Percentiles rank a stretch among this genome's conserved stretches.
These are phyloP conservation scores for Oidium heveae DNA, from an alignment of 2,329 filamentous ascomycete species.

Conservation along the genomic window DNA sequence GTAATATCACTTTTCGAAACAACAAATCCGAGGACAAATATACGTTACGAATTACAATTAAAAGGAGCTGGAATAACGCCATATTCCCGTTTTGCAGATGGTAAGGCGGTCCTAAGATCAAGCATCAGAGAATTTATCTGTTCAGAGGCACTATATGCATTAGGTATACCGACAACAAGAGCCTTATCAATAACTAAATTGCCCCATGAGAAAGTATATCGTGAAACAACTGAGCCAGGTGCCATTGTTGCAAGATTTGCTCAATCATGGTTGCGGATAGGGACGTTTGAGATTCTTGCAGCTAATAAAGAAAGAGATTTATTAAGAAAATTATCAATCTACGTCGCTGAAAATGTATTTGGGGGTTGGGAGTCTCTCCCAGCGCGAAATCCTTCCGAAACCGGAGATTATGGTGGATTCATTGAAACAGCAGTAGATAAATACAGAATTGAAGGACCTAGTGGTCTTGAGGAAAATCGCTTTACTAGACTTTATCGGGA, in stretches of 20 bases:
- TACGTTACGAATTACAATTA: constrained; percentile 70
- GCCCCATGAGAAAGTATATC: constrained; percentile 43
- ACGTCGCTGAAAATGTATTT: constrained; percentile 70
- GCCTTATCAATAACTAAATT: constrained; percentile 61
- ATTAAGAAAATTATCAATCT: constrained; percentile 51
- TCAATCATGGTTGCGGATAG: constrained; percentile 71
- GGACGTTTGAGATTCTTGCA: constrained; percentile 85
- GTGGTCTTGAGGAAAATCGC: constrained; percentile 52
- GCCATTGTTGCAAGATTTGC: constrained; percentile 86
- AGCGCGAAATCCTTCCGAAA: constrained; percentile 25
- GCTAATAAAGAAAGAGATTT: constrained; percentile 54
- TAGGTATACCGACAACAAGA: constrained; percentile 65
- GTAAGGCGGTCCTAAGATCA: constrained; percentile 74
- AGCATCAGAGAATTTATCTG: constrained; percentile 89
- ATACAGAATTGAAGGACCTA: constrained; percentile 38
- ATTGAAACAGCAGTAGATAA: constrained; percentile 23
- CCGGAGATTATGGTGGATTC: constrained; percentile 19
- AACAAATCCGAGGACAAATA: constrained; percentile 45
- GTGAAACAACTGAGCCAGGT: constrained; percentile 67
- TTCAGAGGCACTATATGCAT: constrained; percentile 65
- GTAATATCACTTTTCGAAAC: constrained; percentile 87
- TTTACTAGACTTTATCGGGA: constrained; percentile 74
- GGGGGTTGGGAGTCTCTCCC: constrained; percentile 71
- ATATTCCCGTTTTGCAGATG: constrained; percentile 89
- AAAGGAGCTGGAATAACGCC: constrained; percentile 87